phyloP scores from a whole-genome alignment of 345 rosid species.

The Linum trigynum region DNA sequence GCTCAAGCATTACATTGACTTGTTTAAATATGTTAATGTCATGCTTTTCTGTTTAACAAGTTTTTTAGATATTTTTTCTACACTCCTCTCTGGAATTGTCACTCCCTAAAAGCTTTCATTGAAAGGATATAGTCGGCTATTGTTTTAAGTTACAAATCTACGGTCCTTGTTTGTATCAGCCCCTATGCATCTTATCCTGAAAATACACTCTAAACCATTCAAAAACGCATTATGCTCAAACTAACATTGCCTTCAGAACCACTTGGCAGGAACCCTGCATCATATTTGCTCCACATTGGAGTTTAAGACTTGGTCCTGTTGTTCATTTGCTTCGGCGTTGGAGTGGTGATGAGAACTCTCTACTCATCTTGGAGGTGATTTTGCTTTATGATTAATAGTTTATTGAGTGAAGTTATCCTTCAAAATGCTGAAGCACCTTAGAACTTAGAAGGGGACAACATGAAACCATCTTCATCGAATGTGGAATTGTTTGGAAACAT shows the following conservation, averaged over 20 bases:
- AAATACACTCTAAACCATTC: too few relatives aligned
- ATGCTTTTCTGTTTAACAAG: too few relatives aligned
- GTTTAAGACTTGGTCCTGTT: conserved; percentile 71
- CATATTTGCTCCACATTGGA: conserved; percentile 67
- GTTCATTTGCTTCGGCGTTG: conserved; percentile 73
- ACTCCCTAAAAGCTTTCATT: too few relatives aligned
- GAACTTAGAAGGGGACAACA: too few relatives aligned
- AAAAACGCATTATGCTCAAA: neutral
- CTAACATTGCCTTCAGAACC: conserved; percentile 33
- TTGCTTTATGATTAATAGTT: neutral
- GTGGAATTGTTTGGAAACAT: neutral
- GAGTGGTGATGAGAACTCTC: conserved; percentile 54
- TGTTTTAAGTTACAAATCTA: too few relatives aligned
- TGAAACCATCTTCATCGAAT: neutral
- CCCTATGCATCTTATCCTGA: too few relatives aligned
- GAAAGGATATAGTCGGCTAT: too few relatives aligned
- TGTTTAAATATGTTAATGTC: too few relatives aligned
- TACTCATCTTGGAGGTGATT: conserved; percentile 73
- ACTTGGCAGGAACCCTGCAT: conserved; percentile 87
- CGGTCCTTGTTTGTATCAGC: too few relatives aligned
- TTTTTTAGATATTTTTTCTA: neutral
- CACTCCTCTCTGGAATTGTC: neutral
- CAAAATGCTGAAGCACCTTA: neutral
- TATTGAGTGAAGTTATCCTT: neutral
- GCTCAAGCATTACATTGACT: neutral